Evolutionary conservation across 441 rosid species (phyloP).

Genomic region (Pelargonium fulgidum): DNA sequence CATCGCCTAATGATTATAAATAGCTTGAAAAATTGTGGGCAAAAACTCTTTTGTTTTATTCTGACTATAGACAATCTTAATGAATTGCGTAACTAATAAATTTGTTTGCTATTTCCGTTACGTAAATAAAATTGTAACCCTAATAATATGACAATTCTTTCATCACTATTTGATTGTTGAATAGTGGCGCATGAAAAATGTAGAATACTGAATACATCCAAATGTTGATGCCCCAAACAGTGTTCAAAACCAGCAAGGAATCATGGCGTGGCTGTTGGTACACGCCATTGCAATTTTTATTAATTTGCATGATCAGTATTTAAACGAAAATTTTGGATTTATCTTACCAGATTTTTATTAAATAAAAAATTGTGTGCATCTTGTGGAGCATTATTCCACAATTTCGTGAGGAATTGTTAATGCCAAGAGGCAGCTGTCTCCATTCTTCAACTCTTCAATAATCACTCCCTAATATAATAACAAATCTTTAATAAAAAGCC

Average conservation of each 20-base stretch:
- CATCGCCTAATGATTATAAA: no score
- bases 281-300: conserved; percentile 9
- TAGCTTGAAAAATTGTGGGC: no score
- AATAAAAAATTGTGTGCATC: conserved; percentile 1
- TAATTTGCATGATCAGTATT: no score
- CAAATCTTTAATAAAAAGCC: no score
- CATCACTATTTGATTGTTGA: conserved; percentile 5
- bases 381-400: conserved; percentile 19
- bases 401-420: conserved; percentile 22
- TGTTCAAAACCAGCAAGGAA: no score
- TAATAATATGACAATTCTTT: not conserved
- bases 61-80: not conserved
- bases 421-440: conserved; percentile 15
- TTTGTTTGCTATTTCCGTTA: not conserved
- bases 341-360: conserved; percentile 9
- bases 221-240: no score
- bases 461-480: no score
- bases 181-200: conserved; percentile 12
- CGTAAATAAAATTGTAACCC: not conserved
- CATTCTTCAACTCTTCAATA: no score
- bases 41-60: no score
- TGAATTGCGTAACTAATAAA: not conserved
- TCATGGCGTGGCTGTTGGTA: conserved; percentile 17
- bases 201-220: no score
- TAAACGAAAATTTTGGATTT: conserved; percentile 9